Percentiles rank a stretch among this genome's conserved stretches.
Evolutionary conservation across 2,329 filamentous ascomycete genomes (phyloP).

Genomic region (Aureobasidium subglaciale): DNA sequence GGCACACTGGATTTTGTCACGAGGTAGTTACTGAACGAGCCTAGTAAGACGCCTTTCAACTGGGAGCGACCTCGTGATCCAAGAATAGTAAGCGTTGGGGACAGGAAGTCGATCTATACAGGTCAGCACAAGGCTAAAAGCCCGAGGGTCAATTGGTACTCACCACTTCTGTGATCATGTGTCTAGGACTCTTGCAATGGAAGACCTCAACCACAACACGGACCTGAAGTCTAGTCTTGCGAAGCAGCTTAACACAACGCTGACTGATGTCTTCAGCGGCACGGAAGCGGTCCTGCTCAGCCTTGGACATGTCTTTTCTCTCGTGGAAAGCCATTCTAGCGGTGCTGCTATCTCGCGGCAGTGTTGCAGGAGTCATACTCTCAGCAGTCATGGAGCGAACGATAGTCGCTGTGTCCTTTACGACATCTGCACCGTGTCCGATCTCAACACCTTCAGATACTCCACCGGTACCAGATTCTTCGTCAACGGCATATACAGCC

Average conservation of each 20-base stretch:
- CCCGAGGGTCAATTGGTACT: conserved; percentile 26
- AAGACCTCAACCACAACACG: conserved; percentile 92
- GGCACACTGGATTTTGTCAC: conserved; percentile 95
- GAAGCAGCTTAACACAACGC: conserved; percentile 72
- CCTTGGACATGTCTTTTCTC: conserved; percentile 33
- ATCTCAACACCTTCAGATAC: conserved; percentile 46
- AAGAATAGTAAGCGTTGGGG: conserved; percentile 85
- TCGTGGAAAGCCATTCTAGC: conserved; percentile 4
- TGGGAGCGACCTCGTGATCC: conserved; percentile 87
- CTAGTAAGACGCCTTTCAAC: conserved; percentile 87
- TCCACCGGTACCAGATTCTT: conserved; percentile 56
- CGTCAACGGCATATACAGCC: conserved; percentile 87
- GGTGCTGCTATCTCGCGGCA: conserved; percentile 22
- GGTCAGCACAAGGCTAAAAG: neutral
- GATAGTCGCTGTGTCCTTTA: conserved; percentile 67
- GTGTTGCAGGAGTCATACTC: conserved; percentile 19
- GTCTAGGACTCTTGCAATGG: conserved; percentile 95
- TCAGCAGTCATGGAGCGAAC: conserved; percentile 55
- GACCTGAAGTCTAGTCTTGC: conserved; percentile 88
- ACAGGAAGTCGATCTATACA: conserved; percentile 71
- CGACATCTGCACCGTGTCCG: conserved; percentile 65
- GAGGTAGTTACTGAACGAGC: conserved; percentile 94
- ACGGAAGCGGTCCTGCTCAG: conserved; percentile 71
- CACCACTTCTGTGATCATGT: conserved; percentile 87
- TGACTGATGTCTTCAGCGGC: conserved; percentile 81